A percentile compares a stretch with the other conserved stretches of the same genome.
Conservation (phyloP, 495 filamentous ascomycete genomes). For the Lophiotrema nucula region DNA sequence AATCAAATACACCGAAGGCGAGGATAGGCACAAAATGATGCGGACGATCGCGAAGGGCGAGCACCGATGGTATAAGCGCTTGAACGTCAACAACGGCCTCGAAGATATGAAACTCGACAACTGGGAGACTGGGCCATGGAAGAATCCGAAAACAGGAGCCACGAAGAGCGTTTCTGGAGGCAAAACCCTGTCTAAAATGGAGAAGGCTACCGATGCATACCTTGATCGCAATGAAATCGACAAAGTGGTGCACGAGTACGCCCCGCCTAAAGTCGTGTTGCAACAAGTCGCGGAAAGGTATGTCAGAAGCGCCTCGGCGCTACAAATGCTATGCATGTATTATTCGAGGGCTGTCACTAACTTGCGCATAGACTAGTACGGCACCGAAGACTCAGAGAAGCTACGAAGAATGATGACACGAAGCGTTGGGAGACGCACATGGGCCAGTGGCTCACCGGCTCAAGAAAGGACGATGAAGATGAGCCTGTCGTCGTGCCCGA, state of each 20-base stretch:
- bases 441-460: constrained; percentile 26
- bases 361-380: constrained; percentile 44
- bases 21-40: constrained; percentile 44
- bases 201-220: constrained; percentile 37
- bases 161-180: constrained; percentile 34
- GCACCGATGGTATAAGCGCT: constrained; percentile 45
- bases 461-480: neutral
- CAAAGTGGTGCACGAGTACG: constrained; percentile 37
- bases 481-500: neutral
- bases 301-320: too few species aligned
- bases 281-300: constrained; percentile 44
- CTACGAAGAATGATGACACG: constrained; percentile 26
- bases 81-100: constrained; percentile 42
- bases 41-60: constrained; percentile 39
- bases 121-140: constrained; percentile 39
- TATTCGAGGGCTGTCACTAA: too few species aligned
- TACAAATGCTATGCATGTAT: too few species aligned
- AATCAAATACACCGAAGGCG: constrained; percentile 48
- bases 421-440: constrained; percentile 41
- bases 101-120: constrained; percentile 43
- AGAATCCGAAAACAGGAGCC: constrained; percentile 26
- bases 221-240: constrained; percentile 36
- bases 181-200: constrained; percentile 39
- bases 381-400: constrained; percentile 40
- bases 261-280: constrained; percentile 41